phyloP scores from a whole-genome alignment of 1,284 basidiomycete species.

The Ceratobasidium theobromae region DNA sequence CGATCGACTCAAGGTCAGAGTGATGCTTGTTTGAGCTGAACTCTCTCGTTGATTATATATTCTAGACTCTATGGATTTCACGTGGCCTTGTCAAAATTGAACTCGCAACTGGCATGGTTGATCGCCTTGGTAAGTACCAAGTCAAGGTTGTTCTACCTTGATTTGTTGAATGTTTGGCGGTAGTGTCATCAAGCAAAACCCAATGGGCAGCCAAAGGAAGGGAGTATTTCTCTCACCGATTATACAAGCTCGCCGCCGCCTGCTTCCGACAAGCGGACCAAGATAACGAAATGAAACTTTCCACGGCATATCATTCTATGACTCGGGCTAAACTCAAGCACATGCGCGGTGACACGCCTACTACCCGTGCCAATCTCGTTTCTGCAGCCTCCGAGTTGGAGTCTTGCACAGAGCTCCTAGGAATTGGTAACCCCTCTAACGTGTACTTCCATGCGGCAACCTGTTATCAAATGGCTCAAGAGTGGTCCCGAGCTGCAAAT shows the following conservation, averaged over 20 bases:
- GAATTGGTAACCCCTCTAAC: background rate
- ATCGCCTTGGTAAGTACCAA: background rate
- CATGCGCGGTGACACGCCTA: slow-evolving; percentile 1
- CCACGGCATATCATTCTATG: slow-evolving; percentile 13
- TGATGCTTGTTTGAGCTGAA: too few species aligned
- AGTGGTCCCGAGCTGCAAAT: background rate
- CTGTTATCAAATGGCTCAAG: background rate
- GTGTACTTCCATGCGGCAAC: slow-evolving; percentile 5
- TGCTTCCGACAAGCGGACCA: slow-evolving; percentile 12
- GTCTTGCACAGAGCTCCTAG: background rate
- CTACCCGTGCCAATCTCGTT: background rate
- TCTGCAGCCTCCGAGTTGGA: background rate
- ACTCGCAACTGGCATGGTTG: slow-evolving; percentile 1
- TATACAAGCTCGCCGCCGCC: slow-evolving; percentile 22
- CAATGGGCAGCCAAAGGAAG: slow-evolving; percentile 9
- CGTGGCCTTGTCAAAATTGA: background rate
- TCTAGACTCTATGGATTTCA: background rate
- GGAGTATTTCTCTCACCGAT: slow-evolving; percentile 15
- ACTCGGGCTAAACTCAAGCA: slow-evolving; percentile 19
- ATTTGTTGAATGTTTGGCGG: background rate
- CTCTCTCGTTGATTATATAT: too few species aligned
- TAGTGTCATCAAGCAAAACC: background rate
- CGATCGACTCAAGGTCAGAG: too few species aligned
- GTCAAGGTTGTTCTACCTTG: background rate
- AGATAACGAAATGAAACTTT: background rate